These are phyloP conservation scores for Eutrema japonicum DNA, from an alignment of 345 rosid species.

Conservation along the genomic window DNA sequence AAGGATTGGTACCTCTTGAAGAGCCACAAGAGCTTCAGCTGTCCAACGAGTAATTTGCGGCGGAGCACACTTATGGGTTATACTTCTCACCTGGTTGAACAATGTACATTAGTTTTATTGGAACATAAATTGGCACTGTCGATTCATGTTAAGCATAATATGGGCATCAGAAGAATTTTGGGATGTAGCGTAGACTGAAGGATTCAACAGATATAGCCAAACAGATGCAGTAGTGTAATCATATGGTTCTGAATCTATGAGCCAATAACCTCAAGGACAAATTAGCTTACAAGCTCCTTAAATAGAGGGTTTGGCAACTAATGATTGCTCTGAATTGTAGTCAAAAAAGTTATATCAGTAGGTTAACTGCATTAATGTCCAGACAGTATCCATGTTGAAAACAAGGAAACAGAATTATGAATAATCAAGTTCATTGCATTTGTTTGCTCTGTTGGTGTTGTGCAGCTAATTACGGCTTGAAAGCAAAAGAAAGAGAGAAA, in stretches of 20 bases:
- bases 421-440: constrained; percentile 15
- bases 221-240: background rate
- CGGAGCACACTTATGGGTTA: constrained; percentile 49
- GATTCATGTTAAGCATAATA: background rate
- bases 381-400: background rate
- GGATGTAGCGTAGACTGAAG: background rate
- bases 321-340: background rate
- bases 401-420: background rate
- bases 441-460: background rate
- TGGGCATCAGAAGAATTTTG: background rate
- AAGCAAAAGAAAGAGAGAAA: constrained; percentile 5
- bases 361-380: constrained; percentile 2
- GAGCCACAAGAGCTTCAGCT: constrained; percentile 76
- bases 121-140: background rate
- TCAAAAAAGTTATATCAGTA: constrained; percentile 6
- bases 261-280: constrained; percentile 13
- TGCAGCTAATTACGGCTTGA: background rate
- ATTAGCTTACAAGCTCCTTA: background rate
- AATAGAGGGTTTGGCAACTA: background rate
- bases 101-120: background rate
- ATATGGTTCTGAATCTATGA: constrained; percentile 9
- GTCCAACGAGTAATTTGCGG: constrained; percentile 65
- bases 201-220: background rate
- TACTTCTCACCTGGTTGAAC: constrained; percentile 60
- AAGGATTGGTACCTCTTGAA: constrained; percentile 75